Base-by-base conservation (phyloP, 129 eudicot genomes). In the Centrapalus pauciflorus region DNA sequence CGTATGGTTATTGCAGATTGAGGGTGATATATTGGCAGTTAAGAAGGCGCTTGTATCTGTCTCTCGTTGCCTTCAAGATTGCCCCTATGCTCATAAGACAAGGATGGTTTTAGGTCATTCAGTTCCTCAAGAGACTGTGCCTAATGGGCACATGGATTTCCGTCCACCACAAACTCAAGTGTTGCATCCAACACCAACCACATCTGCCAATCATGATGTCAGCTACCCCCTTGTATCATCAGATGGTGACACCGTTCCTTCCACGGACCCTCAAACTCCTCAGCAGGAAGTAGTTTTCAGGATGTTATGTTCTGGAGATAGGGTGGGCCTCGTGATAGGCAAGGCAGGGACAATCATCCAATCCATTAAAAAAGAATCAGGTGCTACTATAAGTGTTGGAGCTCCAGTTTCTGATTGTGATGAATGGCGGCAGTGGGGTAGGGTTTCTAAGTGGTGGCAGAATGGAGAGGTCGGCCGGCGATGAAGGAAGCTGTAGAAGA, bases 31-130 rank as follows among this genome's bases (percentile, higher is more conserved):
- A 59, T 20, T 80, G 67, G 83, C 88, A 64, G 80, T 83, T 24
- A 91, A 85, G 70, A 91, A 81, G 72, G 97, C 94, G 51, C 95
- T 91, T 56, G 55, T 87, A 67, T 81, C 84, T 27, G 96, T 91
- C 38, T 43, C 81, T 20, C 67, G 85, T 35, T 64, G 88, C 79
- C 83, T 91, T 70, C 97, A 87, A 85, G 88, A 87, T 74, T 77
- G 85, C 78, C 79, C 72, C 21, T 46, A 62, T 61, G 59, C 35
- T 67, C 83, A 79, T 24, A 79, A 64, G 51, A 29, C 81, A 52
- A 80, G 69, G 29, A 52, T 20, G 51, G 55, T 26, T 51, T 2
- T 58, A 43, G 75, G 73, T 55, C 82, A 82, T 50, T 49, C 73
- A 26, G 59, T 37, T 72, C 66, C 58, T 7, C 73, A 30, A 52